A percentile compares a stretch with the other conserved stretches of the same genome.
These are phyloP conservation scores for Candida orba DNA, from an alignment of 805 yeast species.

Conservation along the genomic window DNA sequence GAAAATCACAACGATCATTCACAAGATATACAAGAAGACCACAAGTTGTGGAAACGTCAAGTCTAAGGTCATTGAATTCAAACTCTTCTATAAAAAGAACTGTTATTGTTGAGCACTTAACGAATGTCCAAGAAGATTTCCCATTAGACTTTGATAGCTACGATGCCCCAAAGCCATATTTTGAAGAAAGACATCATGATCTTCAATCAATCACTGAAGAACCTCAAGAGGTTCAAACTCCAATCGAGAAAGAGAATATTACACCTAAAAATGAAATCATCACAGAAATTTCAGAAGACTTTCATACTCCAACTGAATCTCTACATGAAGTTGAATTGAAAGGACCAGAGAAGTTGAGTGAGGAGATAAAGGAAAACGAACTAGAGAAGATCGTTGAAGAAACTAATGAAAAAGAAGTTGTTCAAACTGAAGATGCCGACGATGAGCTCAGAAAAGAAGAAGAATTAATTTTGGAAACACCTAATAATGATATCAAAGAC, in stretches of 20 bases:
- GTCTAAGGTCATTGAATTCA: conserved; percentile 10
- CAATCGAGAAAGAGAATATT: not conserved
- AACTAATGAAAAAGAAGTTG: too few relatives aligned
- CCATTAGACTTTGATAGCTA: conserved; percentile 8
- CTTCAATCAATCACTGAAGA: conserved; percentile 16
- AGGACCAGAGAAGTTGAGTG: not conserved
- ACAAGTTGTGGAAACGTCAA: conserved; percentile 5
- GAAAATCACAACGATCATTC: conserved; percentile 2
- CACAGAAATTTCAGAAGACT: not conserved
- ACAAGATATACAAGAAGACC: conserved; percentile 1
- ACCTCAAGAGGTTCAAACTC: not conserved
- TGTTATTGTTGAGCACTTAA: conserved; percentile 14
- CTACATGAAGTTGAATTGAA: not conserved
- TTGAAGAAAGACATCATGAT: conserved; percentile 2
- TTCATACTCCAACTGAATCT: not conserved
- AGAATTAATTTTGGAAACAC: too few relatives aligned
- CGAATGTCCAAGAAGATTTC: conserved; percentile 17
- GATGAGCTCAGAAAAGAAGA: too few relatives aligned
- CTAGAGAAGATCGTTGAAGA: too few relatives aligned
- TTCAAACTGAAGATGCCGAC: too few relatives aligned
- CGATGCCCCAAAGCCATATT: not conserved
- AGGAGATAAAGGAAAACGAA: not conserved
- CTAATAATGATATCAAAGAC: too few relatives aligned
- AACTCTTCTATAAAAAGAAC: conserved; percentile 12
- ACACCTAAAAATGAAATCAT: not conserved